Evolutionary conservation across 192 early-diverging fungal species (phyloP).

Genomic region (Linnemannia schmuckeri): DNA sequence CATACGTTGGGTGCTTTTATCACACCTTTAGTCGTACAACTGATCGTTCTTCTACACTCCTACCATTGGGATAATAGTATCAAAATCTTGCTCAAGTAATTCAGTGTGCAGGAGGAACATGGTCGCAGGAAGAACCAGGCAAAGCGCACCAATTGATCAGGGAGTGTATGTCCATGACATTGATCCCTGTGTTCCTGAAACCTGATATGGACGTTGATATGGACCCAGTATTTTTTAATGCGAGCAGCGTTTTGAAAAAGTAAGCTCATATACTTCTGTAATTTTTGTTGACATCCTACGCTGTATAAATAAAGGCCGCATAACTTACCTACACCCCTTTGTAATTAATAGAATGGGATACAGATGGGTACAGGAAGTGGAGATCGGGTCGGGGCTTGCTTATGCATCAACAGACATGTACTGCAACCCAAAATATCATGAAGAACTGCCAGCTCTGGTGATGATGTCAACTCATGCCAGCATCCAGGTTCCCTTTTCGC

Average conservation of each 20-base stretch:
- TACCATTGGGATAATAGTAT: conserved; percentile 3
- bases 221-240: not conserved
- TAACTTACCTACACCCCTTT: not conserved
- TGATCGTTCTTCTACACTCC: too few species aligned
- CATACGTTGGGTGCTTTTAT: not conserved
- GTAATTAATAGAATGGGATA: conserved; percentile 36
- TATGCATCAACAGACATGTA: conserved; percentile 41
- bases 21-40: too few species aligned
- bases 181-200: conserved; percentile 31
- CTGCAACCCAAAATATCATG: conserved; percentile 49
- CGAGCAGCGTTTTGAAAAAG: conserved; percentile 30
- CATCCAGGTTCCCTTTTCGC: conserved; percentile 5
- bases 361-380: conserved; percentile 48
- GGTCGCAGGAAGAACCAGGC: conserved; percentile 10
- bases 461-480: conserved; percentile 11
- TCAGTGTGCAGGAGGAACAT: conserved; percentile 33
- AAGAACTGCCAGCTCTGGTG: conserved; percentile 10
- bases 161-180: conserved; percentile 21
- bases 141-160: not conserved
- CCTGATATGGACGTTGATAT: not conserved
- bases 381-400: conserved; percentile 39
- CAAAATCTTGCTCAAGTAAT: conserved; percentile 29
- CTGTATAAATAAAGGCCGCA: too few species aligned
- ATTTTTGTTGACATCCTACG: too few species aligned
- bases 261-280: not conserved